Evolutionary conservation across 2,329 filamentous ascomycete species (phyloP).

Genomic region (Pyrenophora tritici-repentis): DNA sequence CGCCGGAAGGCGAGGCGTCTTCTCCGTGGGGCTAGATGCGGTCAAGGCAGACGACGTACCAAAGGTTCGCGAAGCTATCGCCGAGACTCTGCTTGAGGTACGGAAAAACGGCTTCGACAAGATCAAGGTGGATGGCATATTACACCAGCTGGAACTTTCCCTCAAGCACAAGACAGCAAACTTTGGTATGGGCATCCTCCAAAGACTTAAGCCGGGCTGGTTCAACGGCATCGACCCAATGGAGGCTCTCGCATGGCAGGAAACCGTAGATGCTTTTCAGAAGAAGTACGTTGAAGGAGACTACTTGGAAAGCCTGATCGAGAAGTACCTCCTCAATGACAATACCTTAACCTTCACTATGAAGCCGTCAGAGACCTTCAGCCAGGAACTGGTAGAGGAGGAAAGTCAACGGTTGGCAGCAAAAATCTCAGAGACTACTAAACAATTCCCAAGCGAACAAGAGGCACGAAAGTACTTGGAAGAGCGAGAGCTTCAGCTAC

Average conservation of each 20-base stretch:
- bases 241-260: slow-evolving; percentile 88
- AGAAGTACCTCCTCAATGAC: slow-evolving; percentile 89
- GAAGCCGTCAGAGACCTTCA: slow-evolving; percentile 79
- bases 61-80: slow-evolving; percentile 75
- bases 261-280: slow-evolving; percentile 83
- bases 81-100: slow-evolving; percentile 71
- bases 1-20: slow-evolving; percentile 76
- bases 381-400: slow-evolving; percentile 73
- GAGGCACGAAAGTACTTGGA: slow-evolving; percentile 74
- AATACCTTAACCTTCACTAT: slow-evolving; percentile 92
- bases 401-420: slow-evolving; percentile 74
- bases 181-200: slow-evolving; percentile 89
- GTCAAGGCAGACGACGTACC: slow-evolving; percentile 79
- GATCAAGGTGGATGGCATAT: slow-evolving; percentile 87
- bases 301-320: slow-evolving; percentile 82
- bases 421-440: slow-evolving; percentile 73
- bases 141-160: slow-evolving; percentile 91
- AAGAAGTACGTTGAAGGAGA: slow-evolving; percentile 71
- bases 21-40: slow-evolving; percentile 90
- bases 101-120: slow-evolving; percentile 80
- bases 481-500: slow-evolving; percentile 76
- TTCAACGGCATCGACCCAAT: slow-evolving; percentile 95
- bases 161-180: slow-evolving; percentile 96
- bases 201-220: slow-evolving; percentile 88
- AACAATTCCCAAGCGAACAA: slow-evolving; percentile 70